phyloP scores from a whole-genome alignment of 2,329 filamentous ascomycete genomes.

The Cladophialophora yegresii region DNA sequence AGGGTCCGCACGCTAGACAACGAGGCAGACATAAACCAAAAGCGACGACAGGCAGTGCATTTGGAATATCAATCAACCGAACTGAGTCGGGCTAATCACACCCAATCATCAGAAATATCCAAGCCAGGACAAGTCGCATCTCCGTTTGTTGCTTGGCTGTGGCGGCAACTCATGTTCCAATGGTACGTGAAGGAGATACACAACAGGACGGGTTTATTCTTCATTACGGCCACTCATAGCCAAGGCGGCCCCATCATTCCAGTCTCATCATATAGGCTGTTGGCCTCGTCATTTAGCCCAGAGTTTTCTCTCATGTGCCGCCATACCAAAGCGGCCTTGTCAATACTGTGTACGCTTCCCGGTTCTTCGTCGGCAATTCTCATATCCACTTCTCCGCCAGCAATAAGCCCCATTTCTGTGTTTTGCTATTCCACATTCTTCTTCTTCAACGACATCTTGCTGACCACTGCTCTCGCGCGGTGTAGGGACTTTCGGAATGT shows the following conservation, averaged over 20 bases:
- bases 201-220: background rate
- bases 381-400: background rate
- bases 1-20: too few relatives aligned
- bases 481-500: background rate
- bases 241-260: conserved; percentile 26
- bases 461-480: background rate
- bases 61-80: too few relatives aligned
- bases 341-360: conserved; percentile 14
- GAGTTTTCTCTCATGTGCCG: conserved; percentile 23
- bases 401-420: background rate
- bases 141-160: too few relatives aligned
- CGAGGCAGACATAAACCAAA: too few relatives aligned
- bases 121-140: too few relatives aligned
- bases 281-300: conserved; percentile 24
- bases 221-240: conserved; percentile 12
- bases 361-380: background rate
- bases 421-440: conserved; percentile 2
- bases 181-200: background rate
- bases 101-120: too few relatives aligned
- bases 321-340: conserved; percentile 24
- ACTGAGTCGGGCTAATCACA: too few relatives aligned
- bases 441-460: conserved; percentile 6
- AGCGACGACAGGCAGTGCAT: too few relatives aligned
- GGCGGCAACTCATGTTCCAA: too few relatives aligned
- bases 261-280: conserved; percentile 16